phyloP scores from a whole-genome alignment of 2,329 filamentous ascomycete species.

The Anisogramma anomala region DNA sequence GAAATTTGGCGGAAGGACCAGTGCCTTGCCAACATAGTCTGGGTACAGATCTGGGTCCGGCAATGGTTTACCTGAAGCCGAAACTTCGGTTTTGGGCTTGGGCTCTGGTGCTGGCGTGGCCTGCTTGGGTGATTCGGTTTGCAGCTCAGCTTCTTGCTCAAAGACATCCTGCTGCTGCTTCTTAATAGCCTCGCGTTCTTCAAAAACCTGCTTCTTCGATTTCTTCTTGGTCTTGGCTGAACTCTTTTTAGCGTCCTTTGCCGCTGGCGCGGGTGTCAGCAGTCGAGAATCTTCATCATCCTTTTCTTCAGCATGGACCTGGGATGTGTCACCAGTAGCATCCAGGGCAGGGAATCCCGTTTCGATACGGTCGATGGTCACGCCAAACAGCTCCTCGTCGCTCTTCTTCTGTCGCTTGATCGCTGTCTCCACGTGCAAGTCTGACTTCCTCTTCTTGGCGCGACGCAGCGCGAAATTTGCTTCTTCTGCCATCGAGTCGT shows the following conservation, averaged over 20 bases:
- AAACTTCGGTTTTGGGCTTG: conserved; percentile 24
- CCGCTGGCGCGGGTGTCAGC: conserved; percentile 33
- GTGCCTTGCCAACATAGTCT: conserved; percentile 34
- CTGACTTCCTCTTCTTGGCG: conserved; percentile 63
- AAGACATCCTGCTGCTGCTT: conserved; percentile 39
- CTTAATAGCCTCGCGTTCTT: conserved; percentile 53
- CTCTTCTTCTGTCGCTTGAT: conserved; percentile 71
- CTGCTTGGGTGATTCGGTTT: conserved; percentile 24
- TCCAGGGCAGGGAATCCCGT: conserved; percentile 35
- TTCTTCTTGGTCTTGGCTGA: conserved; percentile 56
- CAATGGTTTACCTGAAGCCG: conserved; percentile 22
- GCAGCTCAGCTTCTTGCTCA: conserved; percentile 32
- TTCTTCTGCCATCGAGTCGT: conserved; percentile 63
- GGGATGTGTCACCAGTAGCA: conserved; percentile 37
- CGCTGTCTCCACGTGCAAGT: conserved; percentile 54
- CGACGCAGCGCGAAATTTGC: conserved; percentile 48
- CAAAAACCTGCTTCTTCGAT: conserved; percentile 64
- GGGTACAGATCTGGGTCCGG: conserved; percentile 38
- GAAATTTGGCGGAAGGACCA: conserved; percentile 34
- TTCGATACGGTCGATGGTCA: conserved; percentile 44
- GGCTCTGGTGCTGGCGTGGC: conserved; percentile 19
- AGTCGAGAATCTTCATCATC: conserved; percentile 34
- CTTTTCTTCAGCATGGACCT: conserved; percentile 36
- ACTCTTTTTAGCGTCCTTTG: conserved; percentile 45
- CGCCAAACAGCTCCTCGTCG: conserved; percentile 66